Evolutionary conservation across 2,329 filamentous ascomycete genomes (phyloP).

Genomic region (Sclerotinia spermophila): DNA sequence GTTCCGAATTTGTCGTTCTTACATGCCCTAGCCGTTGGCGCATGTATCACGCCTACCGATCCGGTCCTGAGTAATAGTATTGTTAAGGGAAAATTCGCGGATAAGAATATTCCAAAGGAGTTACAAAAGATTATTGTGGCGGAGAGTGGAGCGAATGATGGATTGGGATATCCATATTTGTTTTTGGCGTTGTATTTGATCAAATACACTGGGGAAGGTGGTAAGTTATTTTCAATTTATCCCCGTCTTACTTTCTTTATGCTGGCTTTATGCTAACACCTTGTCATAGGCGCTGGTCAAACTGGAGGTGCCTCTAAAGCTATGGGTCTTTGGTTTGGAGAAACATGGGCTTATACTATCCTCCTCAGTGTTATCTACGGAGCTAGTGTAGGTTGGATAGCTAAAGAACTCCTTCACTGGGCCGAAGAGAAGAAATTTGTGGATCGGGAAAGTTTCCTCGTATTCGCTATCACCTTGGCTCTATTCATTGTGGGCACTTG

Average conservation of each 20-base stretch:
- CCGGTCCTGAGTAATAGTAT: constrained; percentile 85
- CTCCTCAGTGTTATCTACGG: constrained; percentile 76
- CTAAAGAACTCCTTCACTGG: constrained; percentile 78
- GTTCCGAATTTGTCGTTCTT: constrained; percentile 70
- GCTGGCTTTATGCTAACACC: not conserved
- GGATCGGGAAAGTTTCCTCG: constrained; percentile 38
- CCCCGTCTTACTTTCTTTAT: not conserved
- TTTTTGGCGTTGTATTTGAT: constrained; percentile 82
- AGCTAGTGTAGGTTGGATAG: constrained; percentile 71
- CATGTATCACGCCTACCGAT: constrained; percentile 90
- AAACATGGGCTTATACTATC: constrained; percentile 82
- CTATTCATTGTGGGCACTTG: constrained; percentile 85
- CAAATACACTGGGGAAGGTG: constrained; percentile 58
- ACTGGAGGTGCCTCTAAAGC: constrained; percentile 60
- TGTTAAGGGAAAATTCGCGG: constrained; percentile 89
- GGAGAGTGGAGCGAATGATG: constrained; percentile 87
- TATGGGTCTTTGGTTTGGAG: constrained; percentile 77
- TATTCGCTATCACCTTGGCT: constrained; percentile 73
- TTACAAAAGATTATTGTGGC: constrained; percentile 75
- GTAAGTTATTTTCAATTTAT: constrained; percentile 45
- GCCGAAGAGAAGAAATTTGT: constrained; percentile 74
- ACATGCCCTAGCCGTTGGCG: constrained; percentile 74
- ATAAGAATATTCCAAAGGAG: constrained; percentile 79
- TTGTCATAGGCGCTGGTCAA: constrained; percentile 38
- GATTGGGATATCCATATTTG: constrained; percentile 78